Evolutionary conservation across 73 alveolate genomes (phyloP).

Genomic region (Diophrys sp.): DNA sequence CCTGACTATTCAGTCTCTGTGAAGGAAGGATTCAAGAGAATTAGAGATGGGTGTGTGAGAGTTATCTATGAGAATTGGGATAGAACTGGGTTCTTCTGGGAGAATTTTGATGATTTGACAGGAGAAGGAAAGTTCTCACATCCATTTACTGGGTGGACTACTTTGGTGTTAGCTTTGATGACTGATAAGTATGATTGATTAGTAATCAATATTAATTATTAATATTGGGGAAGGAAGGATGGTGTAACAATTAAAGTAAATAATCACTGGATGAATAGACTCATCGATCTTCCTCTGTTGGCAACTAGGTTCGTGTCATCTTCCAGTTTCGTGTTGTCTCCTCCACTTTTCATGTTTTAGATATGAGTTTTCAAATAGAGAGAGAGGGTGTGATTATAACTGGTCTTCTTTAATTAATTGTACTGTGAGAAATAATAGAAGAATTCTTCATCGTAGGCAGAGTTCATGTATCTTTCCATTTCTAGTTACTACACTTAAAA

Average conservation of each 20-base stretch:
- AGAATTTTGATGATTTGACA: conserved; percentile 68
- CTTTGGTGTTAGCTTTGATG: conserved; percentile 63
- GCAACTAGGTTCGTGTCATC: no score
- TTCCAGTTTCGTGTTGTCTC: no score
- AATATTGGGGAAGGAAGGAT: no score
- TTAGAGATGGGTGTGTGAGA: conserved; percentile 70
- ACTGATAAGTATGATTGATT: conserved; percentile 66
- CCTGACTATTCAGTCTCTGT: background rate
- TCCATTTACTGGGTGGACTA: conserved; percentile 94
- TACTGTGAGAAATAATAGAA: conserved; percentile 42
- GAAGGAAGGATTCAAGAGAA: conserved; percentile 50
- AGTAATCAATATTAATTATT: background rate
- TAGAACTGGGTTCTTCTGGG: conserved; percentile 76
- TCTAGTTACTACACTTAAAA: background rate
- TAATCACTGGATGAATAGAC: background rate
- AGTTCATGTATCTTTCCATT: conserved; percentile 21
- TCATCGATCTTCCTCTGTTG: no score
- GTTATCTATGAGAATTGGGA: conserved; percentile 65
- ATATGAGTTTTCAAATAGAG: no score
- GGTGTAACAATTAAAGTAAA: background rate
- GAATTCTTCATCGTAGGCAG: conserved; percentile 64
- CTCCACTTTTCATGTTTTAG: background rate
- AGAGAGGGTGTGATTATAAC: no score
- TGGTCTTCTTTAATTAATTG: no score
- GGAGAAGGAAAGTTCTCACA: conserved; percentile 79